Evolutionary conservation across 2,329 filamentous ascomycete genomes (phyloP).

Genomic region (Talaromyces sp.): DNA sequence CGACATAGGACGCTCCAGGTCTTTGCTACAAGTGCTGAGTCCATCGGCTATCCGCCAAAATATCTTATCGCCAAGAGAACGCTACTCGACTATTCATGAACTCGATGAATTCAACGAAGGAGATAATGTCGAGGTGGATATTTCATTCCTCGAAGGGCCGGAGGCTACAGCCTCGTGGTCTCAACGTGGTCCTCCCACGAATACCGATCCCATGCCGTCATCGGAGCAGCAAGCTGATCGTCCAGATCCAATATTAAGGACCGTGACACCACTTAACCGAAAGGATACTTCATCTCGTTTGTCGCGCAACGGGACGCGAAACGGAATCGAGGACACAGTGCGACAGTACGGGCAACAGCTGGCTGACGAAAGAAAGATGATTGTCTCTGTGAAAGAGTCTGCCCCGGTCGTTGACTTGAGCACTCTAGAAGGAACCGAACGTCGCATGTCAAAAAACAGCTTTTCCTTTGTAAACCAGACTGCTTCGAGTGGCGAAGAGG

Average conservation of each 20-base stretch:
- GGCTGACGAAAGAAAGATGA: conserved; percentile 39
- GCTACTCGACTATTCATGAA: conserved; percentile 11
- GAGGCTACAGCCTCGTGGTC: background rate
- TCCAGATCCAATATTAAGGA: background rate
- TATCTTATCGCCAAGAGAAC: conserved; percentile 3
- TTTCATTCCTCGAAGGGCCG: conserved; percentile 17
- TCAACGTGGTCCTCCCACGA: background rate
- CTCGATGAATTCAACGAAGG: conserved; percentile 10
- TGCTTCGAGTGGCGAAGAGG: conserved; percentile 23
- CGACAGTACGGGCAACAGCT: conserved; percentile 35
- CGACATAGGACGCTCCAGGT: background rate
- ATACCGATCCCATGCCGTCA: background rate
- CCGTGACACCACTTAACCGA: background rate
- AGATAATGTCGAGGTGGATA: conserved; percentile 13
- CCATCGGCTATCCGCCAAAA: conserved; percentile 3
- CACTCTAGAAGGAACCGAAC: conserved; percentile 27
- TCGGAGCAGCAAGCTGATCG: background rate
- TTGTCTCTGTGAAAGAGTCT: conserved; percentile 38
- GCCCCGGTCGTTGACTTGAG: conserved; percentile 37
- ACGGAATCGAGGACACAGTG: conserved; percentile 14
- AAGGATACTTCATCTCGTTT: conserved; percentile 5
- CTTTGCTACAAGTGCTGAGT: conserved; percentile 5
- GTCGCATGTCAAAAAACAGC: background rate
- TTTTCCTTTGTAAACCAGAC: background rate
- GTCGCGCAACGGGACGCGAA: conserved; percentile 2